Evolutionary conservation across 768 basidiomycete genomes (phyloP), one percentile per base, ranked within the genome.

Genomic region (Russula sp.): DNA sequence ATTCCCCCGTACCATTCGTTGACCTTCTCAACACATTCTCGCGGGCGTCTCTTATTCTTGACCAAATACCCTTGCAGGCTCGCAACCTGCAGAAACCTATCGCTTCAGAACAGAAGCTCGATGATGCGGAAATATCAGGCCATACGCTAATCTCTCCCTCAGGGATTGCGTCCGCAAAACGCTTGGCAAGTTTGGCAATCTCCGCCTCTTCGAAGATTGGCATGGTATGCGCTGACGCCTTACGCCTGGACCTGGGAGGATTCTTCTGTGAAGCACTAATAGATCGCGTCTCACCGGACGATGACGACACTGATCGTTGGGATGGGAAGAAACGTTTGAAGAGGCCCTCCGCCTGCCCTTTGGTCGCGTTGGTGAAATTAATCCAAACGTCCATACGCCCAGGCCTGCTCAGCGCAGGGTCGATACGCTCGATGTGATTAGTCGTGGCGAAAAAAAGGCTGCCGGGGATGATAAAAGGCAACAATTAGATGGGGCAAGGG

Each of bases 361-460:
- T 93, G 7, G 88, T 91, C 6, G 90, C 91, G 70, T 93, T 85
- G 50, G 88, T 86, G 74, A 93, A 93, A 76, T 91, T 91, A 45
- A 94, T 82, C 90, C 90, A 92, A n/a, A 95, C 86, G 69, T 93
- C 92, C 88, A 92, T 91, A 49, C 90, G 88, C 61, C 93, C 93
- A 25, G 93, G 89, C n/a, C 92, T 83, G 71, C 84, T 89, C 42
- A 95, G 80, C 3, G 92, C 90, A 51, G 88, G 92, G 73, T 97
- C 93, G 41, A 97, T 80, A 45, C 91, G 86, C 70, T 96, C 92
- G 67, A 93, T 90, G 71, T 96, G 93, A 75, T 97, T 97, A 9
- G 91, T 93, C 3, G 91, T 93, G 57, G 91, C 90, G 73, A 95
- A 94, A 18, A 95, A 78, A 60, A 95, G 80, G 48, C 90, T 86